Conservation (phyloP, 176 grass and related monocot genomes). For the Elymus sibiricus region DNA sequence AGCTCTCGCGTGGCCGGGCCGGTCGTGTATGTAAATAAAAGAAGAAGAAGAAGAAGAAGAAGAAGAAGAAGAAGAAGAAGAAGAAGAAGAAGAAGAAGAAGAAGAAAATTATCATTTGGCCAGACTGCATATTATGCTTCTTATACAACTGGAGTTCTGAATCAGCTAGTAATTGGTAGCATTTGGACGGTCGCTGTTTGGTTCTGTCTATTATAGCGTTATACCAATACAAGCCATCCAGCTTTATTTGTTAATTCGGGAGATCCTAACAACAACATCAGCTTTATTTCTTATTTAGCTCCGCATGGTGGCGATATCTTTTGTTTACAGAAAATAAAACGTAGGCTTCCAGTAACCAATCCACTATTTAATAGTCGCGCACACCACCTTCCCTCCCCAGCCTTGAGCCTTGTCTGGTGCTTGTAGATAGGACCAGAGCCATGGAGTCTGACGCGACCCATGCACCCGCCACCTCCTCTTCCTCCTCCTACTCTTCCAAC, state of each 20-base stretch:
- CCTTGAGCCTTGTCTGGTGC: neutral
- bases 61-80: no score
- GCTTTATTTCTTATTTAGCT: neutral
- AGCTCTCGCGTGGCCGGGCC: no score
- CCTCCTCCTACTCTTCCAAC: constrained; percentile 11
- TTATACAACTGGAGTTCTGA: neutral
- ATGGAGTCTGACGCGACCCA: constrained; percentile 42
- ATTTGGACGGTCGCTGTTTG: neutral
- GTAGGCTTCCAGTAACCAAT: neutral
- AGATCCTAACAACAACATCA: neutral
- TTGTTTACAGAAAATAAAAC: neutral
- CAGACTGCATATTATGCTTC: neutral
- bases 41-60: no score
- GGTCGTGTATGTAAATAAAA: neutral
- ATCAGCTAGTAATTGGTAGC: neutral
- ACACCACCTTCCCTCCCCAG: neutral
- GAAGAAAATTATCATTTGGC: neutral
- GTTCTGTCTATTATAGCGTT: neutral
- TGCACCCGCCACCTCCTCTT: constrained; percentile 31
- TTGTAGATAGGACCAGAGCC: neutral
- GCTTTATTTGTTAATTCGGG: neutral
- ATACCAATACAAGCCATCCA: neutral
- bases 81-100: no score
- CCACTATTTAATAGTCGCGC: constrained; percentile 47
- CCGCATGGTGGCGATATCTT: neutral